phyloP scores from a whole-genome alignment of 495 filamentous ascomycete species.

The Mycothermus thermophilus region DNA sequence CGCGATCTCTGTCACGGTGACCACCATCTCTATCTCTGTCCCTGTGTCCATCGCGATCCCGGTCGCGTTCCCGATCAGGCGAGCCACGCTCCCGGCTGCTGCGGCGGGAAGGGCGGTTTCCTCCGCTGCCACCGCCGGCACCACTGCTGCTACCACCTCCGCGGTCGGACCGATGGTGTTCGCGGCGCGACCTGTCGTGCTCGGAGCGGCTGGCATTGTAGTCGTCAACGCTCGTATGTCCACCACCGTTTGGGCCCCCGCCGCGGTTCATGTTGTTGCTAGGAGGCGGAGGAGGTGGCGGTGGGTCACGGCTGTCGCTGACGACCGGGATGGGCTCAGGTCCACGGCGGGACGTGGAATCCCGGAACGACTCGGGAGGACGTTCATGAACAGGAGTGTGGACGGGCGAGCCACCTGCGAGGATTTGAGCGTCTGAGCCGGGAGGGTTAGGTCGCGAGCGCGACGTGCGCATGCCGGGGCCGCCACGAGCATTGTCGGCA shows the following conservation, averaged over 20 bases:
- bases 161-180: constrained; percentile 30
- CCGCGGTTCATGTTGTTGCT: neutral
- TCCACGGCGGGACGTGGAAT: constrained; percentile 12
- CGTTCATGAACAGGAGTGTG: constrained; percentile 33
- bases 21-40: neutral
- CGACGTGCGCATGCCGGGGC: constrained; percentile 21
- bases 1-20: neutral
- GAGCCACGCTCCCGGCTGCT: constrained; percentile 27
- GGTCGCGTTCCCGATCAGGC: constrained; percentile 14
- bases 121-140: constrained; percentile 1
- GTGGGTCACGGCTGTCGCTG: constrained; percentile 17
- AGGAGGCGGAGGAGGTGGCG: too few relatives aligned
- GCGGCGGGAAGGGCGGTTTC: constrained; percentile 26
- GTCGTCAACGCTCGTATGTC: constrained; percentile 20
- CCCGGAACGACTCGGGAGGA: constrained; percentile 23
- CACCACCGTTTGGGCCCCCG: neutral
- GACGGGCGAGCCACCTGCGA: constrained; percentile 33
- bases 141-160: neutral
- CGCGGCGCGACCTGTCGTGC: constrained; percentile 32
- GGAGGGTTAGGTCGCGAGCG: constrained; percentile 27
- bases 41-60: neutral
- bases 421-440: constrained; percentile 35
- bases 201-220: constrained; percentile 18
- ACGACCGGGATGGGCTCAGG: constrained; percentile 19
- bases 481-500: constrained; percentile 18